These are phyloP conservation scores for Linum trigynum DNA, from an alignment of 345 rosid genomes.

Conservation along the genomic window DNA sequence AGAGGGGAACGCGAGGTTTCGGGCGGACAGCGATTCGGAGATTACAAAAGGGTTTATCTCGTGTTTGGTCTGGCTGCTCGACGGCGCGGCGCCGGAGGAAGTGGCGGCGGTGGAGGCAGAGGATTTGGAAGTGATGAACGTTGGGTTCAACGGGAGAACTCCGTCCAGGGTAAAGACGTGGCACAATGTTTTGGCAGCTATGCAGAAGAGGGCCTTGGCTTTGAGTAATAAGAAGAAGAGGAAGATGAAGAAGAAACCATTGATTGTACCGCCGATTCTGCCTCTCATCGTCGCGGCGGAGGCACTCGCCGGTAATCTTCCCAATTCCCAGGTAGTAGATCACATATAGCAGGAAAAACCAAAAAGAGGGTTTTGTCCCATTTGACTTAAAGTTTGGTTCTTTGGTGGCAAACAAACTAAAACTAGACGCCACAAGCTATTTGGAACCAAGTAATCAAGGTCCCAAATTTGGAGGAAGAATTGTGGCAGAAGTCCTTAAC, in stretches of 20 bases:
- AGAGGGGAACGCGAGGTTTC: slow-evolving; percentile 51
- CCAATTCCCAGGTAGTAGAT: slow-evolving; percentile 9
- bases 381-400: too few relatives aligned
- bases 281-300: neutral
- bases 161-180: slow-evolving; percentile 78
- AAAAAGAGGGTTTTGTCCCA: neutral
- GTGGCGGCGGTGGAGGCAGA: slow-evolving; percentile 52
- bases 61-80: slow-evolving; percentile 67
- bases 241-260: neutral
- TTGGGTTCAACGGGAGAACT: slow-evolving; percentile 51
- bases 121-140: slow-evolving; percentile 64
- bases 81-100: slow-evolving; percentile 74
- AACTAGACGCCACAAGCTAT: too few relatives aligned
- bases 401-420: too few relatives aligned
- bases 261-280: neutral
- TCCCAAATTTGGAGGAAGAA: too few relatives aligned
- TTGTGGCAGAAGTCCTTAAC: too few relatives aligned
- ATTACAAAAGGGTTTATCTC: slow-evolving; percentile 69
- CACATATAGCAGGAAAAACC: too few relatives aligned
- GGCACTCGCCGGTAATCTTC: slow-evolving; percentile 1
- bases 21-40: slow-evolving; percentile 86
- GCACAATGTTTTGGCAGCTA: slow-evolving; percentile 55
- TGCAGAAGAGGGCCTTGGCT: slow-evolving; percentile 49
- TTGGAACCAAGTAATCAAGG: too few relatives aligned
- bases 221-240: slow-evolving; percentile 12